Percentiles rank a stretch among this genome's conserved stretches.
phyloP scores from a whole-genome alignment of 306 rosid genomes.

The Neltuma alba region DNA sequence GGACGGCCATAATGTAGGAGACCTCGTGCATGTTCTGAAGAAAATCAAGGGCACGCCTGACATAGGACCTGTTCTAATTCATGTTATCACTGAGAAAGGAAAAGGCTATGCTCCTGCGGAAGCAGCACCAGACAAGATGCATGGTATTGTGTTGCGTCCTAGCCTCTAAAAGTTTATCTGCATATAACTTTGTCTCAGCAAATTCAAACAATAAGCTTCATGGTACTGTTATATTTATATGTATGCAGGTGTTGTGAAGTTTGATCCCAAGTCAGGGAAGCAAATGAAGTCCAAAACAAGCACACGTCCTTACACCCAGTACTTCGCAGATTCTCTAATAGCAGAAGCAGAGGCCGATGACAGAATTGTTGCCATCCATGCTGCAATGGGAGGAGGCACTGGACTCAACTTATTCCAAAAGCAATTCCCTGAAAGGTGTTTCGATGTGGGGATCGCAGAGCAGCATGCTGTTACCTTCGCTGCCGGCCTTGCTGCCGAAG shows the following conservation, averaged over 20 bases:
- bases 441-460: constrained; percentile 61
- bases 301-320: constrained; percentile 49
- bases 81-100: constrained; percentile 56
- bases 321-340: constrained; percentile 50
- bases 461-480: constrained; percentile 63
- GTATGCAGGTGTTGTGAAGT: constrained; percentile 52
- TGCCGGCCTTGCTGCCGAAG: constrained; percentile 60
- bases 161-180: too few species aligned
- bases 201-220: neutral
- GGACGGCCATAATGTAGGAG: constrained; percentile 62
- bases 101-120: constrained; percentile 61
- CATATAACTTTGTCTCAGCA: neutral
- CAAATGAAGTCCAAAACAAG: constrained; percentile 42
- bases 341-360: constrained; percentile 56
- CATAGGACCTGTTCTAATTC: constrained; percentile 55
- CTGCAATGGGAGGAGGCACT: constrained; percentile 68
- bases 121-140: constrained; percentile 58
- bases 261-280: constrained; percentile 53
- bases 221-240: neutral
- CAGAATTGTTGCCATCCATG: constrained; percentile 51
- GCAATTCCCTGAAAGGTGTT: constrained; percentile 46
- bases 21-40: constrained; percentile 52
- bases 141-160: constrained; percentile 29
- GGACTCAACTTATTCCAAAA: constrained; percentile 59
- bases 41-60: constrained; percentile 48